phyloP scores from a whole-genome alignment of 2,329 filamentous ascomycete species.

The Scedosporium aurantiacum region DNA sequence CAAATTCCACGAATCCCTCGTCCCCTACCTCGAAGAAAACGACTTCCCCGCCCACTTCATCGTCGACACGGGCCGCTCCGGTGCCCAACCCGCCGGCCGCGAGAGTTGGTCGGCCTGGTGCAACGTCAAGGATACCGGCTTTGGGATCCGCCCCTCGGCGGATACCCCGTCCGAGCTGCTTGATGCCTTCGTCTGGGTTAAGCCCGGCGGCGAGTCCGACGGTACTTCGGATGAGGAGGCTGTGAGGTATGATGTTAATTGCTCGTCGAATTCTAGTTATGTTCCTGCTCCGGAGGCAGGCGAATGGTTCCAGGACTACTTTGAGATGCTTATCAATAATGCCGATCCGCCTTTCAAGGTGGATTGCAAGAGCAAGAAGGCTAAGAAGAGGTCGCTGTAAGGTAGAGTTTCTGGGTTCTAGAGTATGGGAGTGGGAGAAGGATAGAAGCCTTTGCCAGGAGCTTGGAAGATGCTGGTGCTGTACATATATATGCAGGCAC shows the following conservation, averaged over 20 bases:
- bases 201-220: slow-evolving; percentile 52
- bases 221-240: slow-evolving; percentile 36
- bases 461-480: too few relatives aligned
- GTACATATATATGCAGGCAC: too few relatives aligned
- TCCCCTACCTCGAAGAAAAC: slow-evolving; percentile 41
- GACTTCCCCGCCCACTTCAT: slow-evolving; percentile 34
- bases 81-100: slow-evolving; percentile 51
- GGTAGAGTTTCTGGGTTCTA: too few relatives aligned
- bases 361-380: neutral
- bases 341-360: slow-evolving; percentile 40
- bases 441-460: too few relatives aligned
- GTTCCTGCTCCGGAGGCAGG: slow-evolving; percentile 60
- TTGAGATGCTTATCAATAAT: slow-evolving; percentile 43
- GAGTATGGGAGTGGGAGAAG: too few relatives aligned
- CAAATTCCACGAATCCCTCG: slow-evolving; percentile 53
- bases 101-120: slow-evolving; percentile 56
- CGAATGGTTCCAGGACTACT: slow-evolving; percentile 54
- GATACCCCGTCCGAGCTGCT: slow-evolving; percentile 46
- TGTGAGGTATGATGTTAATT: slow-evolving; percentile 26
- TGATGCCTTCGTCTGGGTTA: slow-evolving; percentile 62
- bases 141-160: slow-evolving; percentile 52
- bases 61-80: slow-evolving; percentile 29
- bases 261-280: slow-evolving; percentile 41
- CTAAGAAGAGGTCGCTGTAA: neutral
- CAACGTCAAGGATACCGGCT: slow-evolving; percentile 52